phyloP scores from a whole-genome alignment of 2,329 filamentous ascomycete species.

The Penicillium sp. region DNA sequence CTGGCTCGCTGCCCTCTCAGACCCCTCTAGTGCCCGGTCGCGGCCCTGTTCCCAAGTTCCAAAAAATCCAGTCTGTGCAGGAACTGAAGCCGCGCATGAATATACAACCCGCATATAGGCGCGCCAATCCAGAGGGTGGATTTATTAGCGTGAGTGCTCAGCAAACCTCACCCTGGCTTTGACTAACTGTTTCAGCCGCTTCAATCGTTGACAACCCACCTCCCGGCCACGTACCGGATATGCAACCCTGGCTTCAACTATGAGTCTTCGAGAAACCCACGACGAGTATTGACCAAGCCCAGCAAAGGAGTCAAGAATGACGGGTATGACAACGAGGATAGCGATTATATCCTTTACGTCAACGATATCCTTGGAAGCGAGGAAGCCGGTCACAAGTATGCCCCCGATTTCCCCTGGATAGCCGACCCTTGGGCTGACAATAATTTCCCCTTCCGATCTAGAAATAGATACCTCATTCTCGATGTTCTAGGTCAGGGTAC shows the following conservation, averaged over 20 bases:
- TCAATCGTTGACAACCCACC: slow-evolving; percentile 88
- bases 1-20: slow-evolving; percentile 45
- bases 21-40: slow-evolving; percentile 46
- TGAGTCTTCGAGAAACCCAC: slow-evolving; percentile 93
- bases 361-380: slow-evolving; percentile 98
- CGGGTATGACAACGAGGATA: slow-evolving; percentile 98
- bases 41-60: slow-evolving; percentile 83
- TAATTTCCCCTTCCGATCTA: slow-evolving; percentile 33
- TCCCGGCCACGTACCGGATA: slow-evolving; percentile 94
- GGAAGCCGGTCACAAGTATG: slow-evolving; percentile 94
- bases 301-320: slow-evolving; percentile 99
- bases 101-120: slow-evolving; percentile 81
- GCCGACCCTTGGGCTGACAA: slow-evolving; percentile 14
- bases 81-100: slow-evolving; percentile 84
- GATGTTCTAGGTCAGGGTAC: slow-evolving; percentile 97
- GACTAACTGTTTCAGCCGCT: slow-evolving; percentile 64
- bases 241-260: slow-evolving; percentile 99
- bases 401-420: slow-evolving; percentile 8
- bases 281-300: slow-evolving; percentile 92
- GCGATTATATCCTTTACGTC: slow-evolving; percentile 98
- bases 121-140: slow-evolving; percentile 93
- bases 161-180: background rate
- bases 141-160: slow-evolving; percentile 81
- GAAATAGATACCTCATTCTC: slow-evolving; percentile 93
- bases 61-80: slow-evolving; percentile 67